Percentiles rank a stretch among this genome's conserved stretches.
phyloP scores from a whole-genome alignment of 257 asterid genomes.

The Solanum bulbocastanum region DNA sequence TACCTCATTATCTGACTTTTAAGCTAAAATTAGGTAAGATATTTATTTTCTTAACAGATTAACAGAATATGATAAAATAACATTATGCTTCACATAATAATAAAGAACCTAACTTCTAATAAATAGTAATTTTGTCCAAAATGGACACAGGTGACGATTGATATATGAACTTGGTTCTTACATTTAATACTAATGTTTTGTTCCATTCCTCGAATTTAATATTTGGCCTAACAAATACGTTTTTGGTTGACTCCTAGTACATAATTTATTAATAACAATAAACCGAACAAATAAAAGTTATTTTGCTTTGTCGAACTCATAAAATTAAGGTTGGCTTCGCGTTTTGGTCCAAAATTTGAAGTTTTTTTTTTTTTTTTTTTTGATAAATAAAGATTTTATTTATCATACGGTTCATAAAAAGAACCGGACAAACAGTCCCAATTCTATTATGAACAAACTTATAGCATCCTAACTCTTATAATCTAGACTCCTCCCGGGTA shows the following conservation, averaged over 20 bases:
- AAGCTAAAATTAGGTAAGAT: background rate
- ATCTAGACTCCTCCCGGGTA: too few species aligned
- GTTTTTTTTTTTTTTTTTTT: too few species aligned
- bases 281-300: background rate
- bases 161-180: background rate
- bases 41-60: background rate
- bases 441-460: too few species aligned
- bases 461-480: too few species aligned
- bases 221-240: background rate
- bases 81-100: background rate
- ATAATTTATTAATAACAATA: background rate
- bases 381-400: too few species aligned
- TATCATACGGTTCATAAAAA: too few species aligned
- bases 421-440: too few species aligned
- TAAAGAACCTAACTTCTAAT: background rate
- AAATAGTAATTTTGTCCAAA: background rate
- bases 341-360: background rate
- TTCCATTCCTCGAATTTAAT: background rate
- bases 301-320: background rate
- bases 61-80: background rate
- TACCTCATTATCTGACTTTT: fast-evolving
- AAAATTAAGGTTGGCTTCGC: background rate
- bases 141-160: background rate
- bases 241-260: background rate
- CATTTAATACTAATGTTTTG: background rate